Evolutionary conservation across 257 asterid species (phyloP), one percentile per base, ranked within the genome.

Genomic region (Gentiana macrophylla): DNA sequence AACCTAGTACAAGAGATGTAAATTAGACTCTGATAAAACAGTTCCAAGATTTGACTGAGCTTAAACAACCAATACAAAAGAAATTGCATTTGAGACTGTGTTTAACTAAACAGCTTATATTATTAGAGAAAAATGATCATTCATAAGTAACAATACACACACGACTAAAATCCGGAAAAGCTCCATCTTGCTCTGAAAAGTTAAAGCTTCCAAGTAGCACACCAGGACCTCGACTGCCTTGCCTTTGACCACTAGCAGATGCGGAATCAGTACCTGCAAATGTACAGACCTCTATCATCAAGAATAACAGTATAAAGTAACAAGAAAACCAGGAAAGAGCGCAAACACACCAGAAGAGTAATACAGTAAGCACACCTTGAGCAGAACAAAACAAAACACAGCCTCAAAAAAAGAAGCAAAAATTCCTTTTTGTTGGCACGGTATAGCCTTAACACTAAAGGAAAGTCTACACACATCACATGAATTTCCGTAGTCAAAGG

Each of bases 131-230:
- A 45, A 35, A 45, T 62, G 50, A 37, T 33, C 12, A 11, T 37
- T 41, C 43, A 59, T 56, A 49, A 59, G 59, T 41, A 41, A 61
- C 55, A 50, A 48, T 46, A 43, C 65, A 71, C 84, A 90, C 98
- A 70, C 91, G 89, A 70, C 81, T 81, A 48, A 87, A 67, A 72
- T 83, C 91, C 60, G 88, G 90, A 58, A 86, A 77, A 64, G 77
- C 72, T 65, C 91, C 94, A 70, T 85, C 96, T 49, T 80, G 96
- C 62, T 90, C 98, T 47, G 94, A 77, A 66, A 87, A 54, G 71
- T 84, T 82, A 70, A 86, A 90, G 74, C 95, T 80, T 50, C 94
- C 94, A 68, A 90, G 86, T 56, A 90, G 70, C 75, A 80, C 67
- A 50, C 84, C 80, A 53, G 95, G 83, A 62, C 86, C 70, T 65